Conservation (phyloP, 73 alveolate species). For the Paramecium tetraurelia region DNA sequence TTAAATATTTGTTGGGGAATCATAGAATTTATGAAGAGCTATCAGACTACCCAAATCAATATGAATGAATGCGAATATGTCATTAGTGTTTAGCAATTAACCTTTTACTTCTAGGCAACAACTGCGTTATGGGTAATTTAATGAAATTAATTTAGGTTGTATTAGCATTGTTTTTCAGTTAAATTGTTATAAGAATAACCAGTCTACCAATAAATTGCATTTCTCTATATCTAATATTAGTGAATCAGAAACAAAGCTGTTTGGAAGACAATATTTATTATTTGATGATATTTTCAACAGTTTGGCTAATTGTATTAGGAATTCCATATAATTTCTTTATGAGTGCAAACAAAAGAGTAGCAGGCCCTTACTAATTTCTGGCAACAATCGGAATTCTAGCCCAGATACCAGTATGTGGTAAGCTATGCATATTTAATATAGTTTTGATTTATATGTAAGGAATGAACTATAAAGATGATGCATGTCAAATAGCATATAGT, state of each 20-base stretch:
- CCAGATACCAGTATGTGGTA: neutral
- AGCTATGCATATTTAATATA: neutral
- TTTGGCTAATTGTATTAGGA: neutral
- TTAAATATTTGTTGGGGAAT: conserved; percentile 13
- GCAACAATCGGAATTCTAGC: neutral
- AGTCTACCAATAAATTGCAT: neutral
- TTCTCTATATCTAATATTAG: neutral
- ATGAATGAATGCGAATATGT: neutral
- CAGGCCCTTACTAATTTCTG: neutral
- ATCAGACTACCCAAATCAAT: neutral
- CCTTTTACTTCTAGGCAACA: neutral
- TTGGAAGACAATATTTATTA: conserved; percentile 31
- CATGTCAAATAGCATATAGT: neutral
- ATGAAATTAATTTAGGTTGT: neutral
- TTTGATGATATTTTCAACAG: neutral
- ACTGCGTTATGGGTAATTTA: neutral
- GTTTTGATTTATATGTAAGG: neutral
- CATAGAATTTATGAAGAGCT: neutral
- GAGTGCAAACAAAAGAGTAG: neutral
- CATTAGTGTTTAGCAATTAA: neutral
- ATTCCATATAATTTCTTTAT: conserved; percentile 37
- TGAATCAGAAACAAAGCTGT: neutral
- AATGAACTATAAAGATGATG: neutral
- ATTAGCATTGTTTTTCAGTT: neutral
- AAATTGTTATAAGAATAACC: neutral